These are phyloP conservation scores for Mortierella sp. DNA, from an alignment of 371 early-diverging fungal genomes.

Conservation along the genomic window DNA sequence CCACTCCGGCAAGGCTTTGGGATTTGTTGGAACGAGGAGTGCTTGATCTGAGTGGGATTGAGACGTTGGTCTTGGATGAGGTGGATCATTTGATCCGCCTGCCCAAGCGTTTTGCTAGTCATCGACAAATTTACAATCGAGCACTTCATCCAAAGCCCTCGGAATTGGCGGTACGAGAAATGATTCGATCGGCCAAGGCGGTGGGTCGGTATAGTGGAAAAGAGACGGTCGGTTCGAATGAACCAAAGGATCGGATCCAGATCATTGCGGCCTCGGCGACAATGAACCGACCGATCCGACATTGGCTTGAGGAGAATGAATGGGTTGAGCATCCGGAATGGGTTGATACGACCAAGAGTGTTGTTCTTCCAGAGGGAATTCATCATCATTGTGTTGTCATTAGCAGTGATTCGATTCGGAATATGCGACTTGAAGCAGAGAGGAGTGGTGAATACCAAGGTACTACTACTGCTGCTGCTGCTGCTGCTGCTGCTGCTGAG, in stretches of 20 bases:
- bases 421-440: constrained; percentile 42
- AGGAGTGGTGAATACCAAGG: neutral
- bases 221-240: constrained; percentile 21
- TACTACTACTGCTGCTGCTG: neutral
- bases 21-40: constrained; percentile 54
- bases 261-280: constrained; percentile 79
- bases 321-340: constrained; percentile 70
- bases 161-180: constrained; percentile 62
- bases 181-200: constrained; percentile 52
- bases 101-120: constrained; percentile 67
- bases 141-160: constrained; percentile 64
- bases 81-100: constrained; percentile 77
- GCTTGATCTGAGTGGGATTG: constrained; percentile 60
- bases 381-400: constrained; percentile 70
- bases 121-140: constrained; percentile 59
- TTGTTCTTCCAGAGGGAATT: constrained; percentile 50
- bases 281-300: constrained; percentile 71
- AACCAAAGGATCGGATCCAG: constrained; percentile 54
- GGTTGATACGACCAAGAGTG: constrained; percentile 67
- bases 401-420: constrained; percentile 61
- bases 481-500: neutral
- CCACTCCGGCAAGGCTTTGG: constrained; percentile 73
- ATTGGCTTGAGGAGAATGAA: constrained; percentile 62
- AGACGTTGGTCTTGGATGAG: constrained; percentile 79
- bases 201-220: constrained; percentile 14